Conservation (phyloP, 2,329 filamentous ascomycete genomes). For the Sclerotinia minor region DNA sequence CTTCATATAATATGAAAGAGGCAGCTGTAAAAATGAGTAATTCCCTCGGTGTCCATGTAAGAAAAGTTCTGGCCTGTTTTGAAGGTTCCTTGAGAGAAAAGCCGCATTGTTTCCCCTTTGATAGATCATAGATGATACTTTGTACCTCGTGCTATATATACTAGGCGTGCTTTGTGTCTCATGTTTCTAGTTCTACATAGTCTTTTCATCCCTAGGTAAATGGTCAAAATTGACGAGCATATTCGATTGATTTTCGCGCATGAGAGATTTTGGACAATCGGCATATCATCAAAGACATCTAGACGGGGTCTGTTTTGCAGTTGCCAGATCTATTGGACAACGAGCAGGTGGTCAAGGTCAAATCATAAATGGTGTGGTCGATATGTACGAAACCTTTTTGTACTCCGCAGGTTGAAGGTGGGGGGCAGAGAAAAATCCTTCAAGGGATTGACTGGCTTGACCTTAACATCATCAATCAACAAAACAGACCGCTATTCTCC, state of each 20-base stretch:
- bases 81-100: not conserved
- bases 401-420: not conserved
- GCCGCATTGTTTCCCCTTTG: not conserved
- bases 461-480: not conserved
- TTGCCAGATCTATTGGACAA: not conserved
- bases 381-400: not conserved
- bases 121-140: not conserved
- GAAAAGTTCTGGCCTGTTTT: not conserved
- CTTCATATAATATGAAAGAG: not conserved
- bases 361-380: not conserved
- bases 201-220: not conserved
- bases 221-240: not conserved
- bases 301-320: not conserved
- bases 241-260: not conserved
- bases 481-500: slow-evolving; percentile 17
- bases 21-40: not conserved
- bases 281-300: slow-evolving; percentile 5
- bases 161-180: slow-evolving; percentile 4
- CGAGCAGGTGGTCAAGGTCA: slow-evolving; percentile 9
- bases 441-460: not conserved
- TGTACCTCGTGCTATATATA: not conserved
- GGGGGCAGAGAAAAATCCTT: not conserved
- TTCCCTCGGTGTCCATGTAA: not conserved
- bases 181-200: not conserved
- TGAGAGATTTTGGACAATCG: not conserved